Base-by-base conservation (phyloP, 108 stramenopile genomes). In the Nannochloropsis gaditana region DNA sequence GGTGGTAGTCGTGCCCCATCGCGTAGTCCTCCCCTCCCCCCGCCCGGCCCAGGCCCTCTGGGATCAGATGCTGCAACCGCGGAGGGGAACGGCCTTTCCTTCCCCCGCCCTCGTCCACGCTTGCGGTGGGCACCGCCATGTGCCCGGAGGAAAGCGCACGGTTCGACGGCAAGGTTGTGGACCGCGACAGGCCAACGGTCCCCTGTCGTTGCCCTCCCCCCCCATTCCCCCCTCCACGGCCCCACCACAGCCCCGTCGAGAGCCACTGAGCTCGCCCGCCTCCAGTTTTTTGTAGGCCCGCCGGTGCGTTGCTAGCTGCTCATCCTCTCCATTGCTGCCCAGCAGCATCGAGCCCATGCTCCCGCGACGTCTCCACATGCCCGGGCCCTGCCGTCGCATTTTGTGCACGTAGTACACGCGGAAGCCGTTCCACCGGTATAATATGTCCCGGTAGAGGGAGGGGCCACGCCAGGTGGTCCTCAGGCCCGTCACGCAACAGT, bases 401-500 rank as follows among this genome's bases (percentile, higher is more conserved):
- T n/a, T 73, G 19, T n/a, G 59, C n/a, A 73, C 59, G n/a, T n/a
- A 73, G 8, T 73, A n/a, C 59, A 73, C 59, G 19, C 59, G 59
- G n/a, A 73, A 73, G 19, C 59, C 59, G 6, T 73, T 73, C 59
- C 59, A 73, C 6, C n/a, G 15, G 59, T 73, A 73, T n/a, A 73
- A 8, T 4, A 73, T 73, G 19, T 73, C 19, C 2, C 59, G 59
- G 59, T 73, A 73, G 19, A 73, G n/a, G n/a, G 19, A n/a, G 19
- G 59, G 59, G 19, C n/a, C n/a, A 0, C 15, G 19, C 59, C 15
- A n/a, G 19, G 59, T 73, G 3, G 59, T 73, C 5, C 59, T 15
- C 59, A 73, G 15, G 59, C 59, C 59, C 59, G 8, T 73, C 59
- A 73, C 15, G 59, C 59, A 73, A 73, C 59, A 73, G 59, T 73